Evolutionary conservation across 192 early-diverging fungal genomes (phyloP), one percentile per base, ranked within the genome.

Genomic region (Geranomyces variabilis): DNA sequence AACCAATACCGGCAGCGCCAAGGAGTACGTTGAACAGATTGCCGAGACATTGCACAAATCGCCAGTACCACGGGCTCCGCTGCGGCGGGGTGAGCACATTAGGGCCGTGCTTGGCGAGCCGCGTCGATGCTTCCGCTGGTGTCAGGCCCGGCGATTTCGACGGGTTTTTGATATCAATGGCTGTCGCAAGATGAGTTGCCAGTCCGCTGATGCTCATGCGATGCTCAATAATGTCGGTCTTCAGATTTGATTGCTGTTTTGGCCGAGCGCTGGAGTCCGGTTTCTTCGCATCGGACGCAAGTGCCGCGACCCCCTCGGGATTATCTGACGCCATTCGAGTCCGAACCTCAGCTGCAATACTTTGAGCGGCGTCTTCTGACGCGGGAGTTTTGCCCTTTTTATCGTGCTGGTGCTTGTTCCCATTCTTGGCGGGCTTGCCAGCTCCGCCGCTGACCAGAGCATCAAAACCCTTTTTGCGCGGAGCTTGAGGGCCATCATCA

Each of bases 11-110:
- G 12, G 93, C 89, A 41, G 89, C 79, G 24, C 93, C 87, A 30
- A 98, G 80, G 51, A 98, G 81, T 36, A 98, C 69, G 78, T 98
- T 98, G 83, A 98, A 98, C 13, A 96, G 76, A 21, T 87, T 89
- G 14, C 79, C 71, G 41, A 98, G 75, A 73, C 89, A 92, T 70
- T 92, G 84, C 8, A 96, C 66, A 69, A 89, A 95, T 61, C 89
- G 87, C 63, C 90, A 77, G 43, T 88, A 77, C 34, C 87, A 80
- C 31, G 85, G 86, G 68, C 86, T 88, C 61, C 85, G 88, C 75
- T 90, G 90, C 26, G 91, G 90, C 31, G 90, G 89, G 1, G 92
- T 86, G 34, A 95, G 79, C 28, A 86, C 70, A 77, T 98, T 98
- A 34, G 58, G 29, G 13, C 85, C 85, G 53, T 74, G 48, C 56